A percentile compares a stretch with the other conserved stretches of the same genome.
Conservation (phyloP, 2,329 filamentous ascomycete genomes). For the Xylaria digitata region DNA sequence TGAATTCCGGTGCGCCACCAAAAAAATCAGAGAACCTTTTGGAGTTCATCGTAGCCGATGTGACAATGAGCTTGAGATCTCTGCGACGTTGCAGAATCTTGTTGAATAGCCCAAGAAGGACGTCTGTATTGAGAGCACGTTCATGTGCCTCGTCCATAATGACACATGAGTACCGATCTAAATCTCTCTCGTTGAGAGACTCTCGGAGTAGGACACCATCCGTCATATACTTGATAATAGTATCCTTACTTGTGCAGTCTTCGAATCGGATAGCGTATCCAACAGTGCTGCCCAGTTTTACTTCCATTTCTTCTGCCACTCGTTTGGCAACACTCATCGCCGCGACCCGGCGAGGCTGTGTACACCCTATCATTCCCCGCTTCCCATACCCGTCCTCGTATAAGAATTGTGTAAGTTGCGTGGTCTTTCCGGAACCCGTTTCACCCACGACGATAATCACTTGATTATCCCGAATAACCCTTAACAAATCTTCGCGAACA, state of each 20-base stretch:
- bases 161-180: constrained; percentile 96
- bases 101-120: constrained; percentile 96
- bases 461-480: constrained; percentile 95
- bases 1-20: constrained; percentile 94
- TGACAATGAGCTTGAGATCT: constrained; percentile 96
- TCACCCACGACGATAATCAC: constrained; percentile 97
- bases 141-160: constrained; percentile 99
- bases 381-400: constrained; percentile 95
- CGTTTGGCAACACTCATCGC: constrained; percentile 99
- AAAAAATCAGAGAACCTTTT: constrained; percentile 97
- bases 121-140: constrained; percentile 94
- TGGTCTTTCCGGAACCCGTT: constrained; percentile 97
- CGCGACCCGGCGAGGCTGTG: constrained; percentile 93
- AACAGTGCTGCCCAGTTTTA: constrained; percentile 85
- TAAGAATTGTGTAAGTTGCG: constrained; percentile 94
- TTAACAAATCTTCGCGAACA: constrained; percentile 89
- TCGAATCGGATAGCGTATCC: constrained; percentile 99
- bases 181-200: constrained; percentile 88
- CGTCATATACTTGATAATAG: constrained; percentile 98
- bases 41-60: constrained; percentile 98
- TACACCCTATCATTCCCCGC: constrained; percentile 92
- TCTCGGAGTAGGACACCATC: constrained; percentile 95
- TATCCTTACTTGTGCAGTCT: constrained; percentile 96
- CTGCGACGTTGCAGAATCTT: constrained; percentile 90
- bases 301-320: constrained; percentile 98